Evolutionary conservation across 129 eudicot genomes (phyloP), one percentile per base, ranked within the genome.

Genomic region (Tagetes patula): DNA sequence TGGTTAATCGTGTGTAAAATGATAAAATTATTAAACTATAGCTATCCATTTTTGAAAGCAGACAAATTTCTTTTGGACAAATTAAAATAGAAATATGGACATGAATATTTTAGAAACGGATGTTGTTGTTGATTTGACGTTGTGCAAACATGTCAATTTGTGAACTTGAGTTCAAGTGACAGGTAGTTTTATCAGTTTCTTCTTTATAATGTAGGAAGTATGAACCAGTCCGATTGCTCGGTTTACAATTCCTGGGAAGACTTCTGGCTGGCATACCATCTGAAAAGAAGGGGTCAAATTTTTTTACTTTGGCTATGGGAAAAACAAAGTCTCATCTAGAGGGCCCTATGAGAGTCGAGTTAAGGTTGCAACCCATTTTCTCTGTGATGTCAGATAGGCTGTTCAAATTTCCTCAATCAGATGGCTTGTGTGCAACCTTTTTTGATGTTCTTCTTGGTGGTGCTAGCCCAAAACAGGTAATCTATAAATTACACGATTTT

Each of bases 391-490:
- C 96, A 39, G 93, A 88, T 30, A 88, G 97, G 84, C 88, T 95
- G 31, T 95, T 91, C 71, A 82, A 70, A 41, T 95, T 84, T 69
- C 97, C 97, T 49, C 90, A 86, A 81, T 91, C 96, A 73, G 99
- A 95, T 71, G 43, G 61, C 77, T 81, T 95, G 5, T 86, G 91
- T 80, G 96, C 97, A 52, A 84, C 97, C 34, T 73, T 95, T 78
- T 95, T 95, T 81, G 99, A 95, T 80, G 90, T 84, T 70, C 97
- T 95, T 70, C 96, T 95, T 64, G 97, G 96, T 47, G 97, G 99
- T 83, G 99, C 97, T 66, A 95, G 99, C 77, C 97, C 97, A 9
- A 95, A 84, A 84, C 99, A 95, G 97, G 99, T 94, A 42, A 75
- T 71, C 27, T 20, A 20, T 52, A 27, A 76, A 56, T 62, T 59